Evolutionary conservation across 768 basidiomycete species (phyloP), one percentile per base, ranked within the genome.

Genomic region (Boletus subcaerulescens): DNA sequence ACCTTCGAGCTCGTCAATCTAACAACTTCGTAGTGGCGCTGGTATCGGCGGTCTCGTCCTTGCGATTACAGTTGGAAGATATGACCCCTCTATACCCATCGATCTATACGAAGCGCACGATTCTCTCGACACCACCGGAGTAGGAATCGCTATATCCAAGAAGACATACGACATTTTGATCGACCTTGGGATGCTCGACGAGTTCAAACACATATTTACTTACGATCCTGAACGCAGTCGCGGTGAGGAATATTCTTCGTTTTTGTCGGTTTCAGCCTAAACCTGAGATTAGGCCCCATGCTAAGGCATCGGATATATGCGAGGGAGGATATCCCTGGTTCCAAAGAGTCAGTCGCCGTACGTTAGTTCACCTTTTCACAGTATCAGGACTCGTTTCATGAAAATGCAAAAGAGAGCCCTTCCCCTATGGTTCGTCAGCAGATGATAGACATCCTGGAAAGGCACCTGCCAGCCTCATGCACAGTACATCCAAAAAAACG

Each of bases 51-150:
- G 78, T 12, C 66, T 80, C 10, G 68, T 73, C 0, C 71, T 81
- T 17, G 75, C 78, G 0, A 66, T 68, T n/a, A 65, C 72, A 5
- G 66, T 77, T 24, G 70, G 65, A 26, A 63, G 62, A 43, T 70
- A 70, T 41, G 60, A 73, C 60, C 51, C 54, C 14, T 60, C 57
- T 4, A 59, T 77, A 11, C 64, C 72, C 48, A 70, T 77, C 8
- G 67, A 76, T 53, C 50, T 81, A 2, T 82, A 80, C 59, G 81
- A 83, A 65, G 71, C 77, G 3, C 74, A 72, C 14, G 53, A 69
- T 3, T 72, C 73, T 22, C 65, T 78, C 39, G 70, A 69, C 3
- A 69, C 72, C 15, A 60, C 70, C 5, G 77, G 77, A 15, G 73
- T 73, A 5, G 76, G 81, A 63, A 39, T 79, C 70, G 40, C 75